Conservation (phyloP, 1,284 basidiomycete genomes). For the Malassezia obtusa region DNA sequence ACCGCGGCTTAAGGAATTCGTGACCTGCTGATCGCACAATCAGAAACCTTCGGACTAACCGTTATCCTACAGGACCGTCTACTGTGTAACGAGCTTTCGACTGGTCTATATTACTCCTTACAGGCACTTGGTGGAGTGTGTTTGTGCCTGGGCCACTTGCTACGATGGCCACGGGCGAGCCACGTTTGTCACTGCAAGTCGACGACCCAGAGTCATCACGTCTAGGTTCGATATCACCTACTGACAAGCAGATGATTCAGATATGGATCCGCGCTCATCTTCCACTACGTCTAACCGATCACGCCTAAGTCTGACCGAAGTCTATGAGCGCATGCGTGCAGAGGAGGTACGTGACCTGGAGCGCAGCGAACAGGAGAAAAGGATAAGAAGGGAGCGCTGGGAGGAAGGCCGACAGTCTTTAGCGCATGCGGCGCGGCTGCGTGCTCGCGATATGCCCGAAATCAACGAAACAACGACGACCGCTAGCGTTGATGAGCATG, state of each 20-base stretch:
- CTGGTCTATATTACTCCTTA: too few species aligned
- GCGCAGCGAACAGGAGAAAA: not conserved
- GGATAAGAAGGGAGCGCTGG: not conserved
- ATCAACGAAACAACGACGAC: not conserved
- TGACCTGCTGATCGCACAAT: slow-evolving; percentile 2
- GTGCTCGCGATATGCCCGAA: too few species aligned
- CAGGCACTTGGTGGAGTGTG: too few species aligned
- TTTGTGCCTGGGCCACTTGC: too few species aligned
- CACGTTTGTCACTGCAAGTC: not conserved
- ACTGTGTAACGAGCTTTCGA: too few species aligned
- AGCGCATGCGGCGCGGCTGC: not conserved
- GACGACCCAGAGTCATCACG: not conserved
- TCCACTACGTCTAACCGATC: slow-evolving; percentile 13
- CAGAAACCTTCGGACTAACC: slow-evolving; percentile 23
- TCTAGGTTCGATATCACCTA: not conserved
- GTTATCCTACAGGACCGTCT: slow-evolving; percentile 22
- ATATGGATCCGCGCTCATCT: not conserved
- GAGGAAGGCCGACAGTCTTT: not conserved
- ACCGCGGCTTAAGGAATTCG: slow-evolving; percentile 22
- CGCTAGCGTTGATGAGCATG: not conserved
- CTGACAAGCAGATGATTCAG: not conserved
- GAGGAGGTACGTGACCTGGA: not conserved
- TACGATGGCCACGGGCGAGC: not conserved
- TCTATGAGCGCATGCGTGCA: not conserved
- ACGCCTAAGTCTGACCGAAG: not conserved